Evolutionary conservation across 495 filamentous ascomycete species (phyloP).

Genomic region (Achaetomiella virescens): DNA sequence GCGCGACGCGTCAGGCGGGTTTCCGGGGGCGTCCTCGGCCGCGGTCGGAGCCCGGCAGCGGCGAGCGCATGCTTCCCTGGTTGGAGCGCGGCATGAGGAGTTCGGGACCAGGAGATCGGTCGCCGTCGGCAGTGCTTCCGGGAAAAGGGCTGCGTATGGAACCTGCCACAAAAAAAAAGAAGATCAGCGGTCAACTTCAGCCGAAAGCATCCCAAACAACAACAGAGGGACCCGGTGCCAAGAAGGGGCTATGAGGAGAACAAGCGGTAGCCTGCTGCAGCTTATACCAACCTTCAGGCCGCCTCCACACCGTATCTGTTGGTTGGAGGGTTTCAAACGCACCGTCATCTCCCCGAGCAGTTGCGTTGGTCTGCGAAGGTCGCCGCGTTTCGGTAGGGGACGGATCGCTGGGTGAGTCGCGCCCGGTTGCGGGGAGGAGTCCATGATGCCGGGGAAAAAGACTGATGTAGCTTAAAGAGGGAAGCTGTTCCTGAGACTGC

Average conservation of each 20-base stretch:
- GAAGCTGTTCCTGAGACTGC: too few relatives aligned
- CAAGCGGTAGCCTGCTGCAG: background rate
- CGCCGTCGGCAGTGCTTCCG: constrained; percentile 20
- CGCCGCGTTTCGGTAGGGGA: constrained; percentile 42
- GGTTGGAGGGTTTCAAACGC: constrained; percentile 39
- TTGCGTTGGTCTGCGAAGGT: constrained; percentile 23
- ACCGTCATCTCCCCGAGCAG: constrained; percentile 29
- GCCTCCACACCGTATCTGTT: constrained; percentile 44
- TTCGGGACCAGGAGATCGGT: constrained; percentile 27
- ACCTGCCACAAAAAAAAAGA: constrained; percentile 4
- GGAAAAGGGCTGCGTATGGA: constrained; percentile 30
- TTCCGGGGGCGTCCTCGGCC: constrained; percentile 58
- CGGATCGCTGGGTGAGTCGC: constrained; percentile 27
- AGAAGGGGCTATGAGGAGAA: background rate
- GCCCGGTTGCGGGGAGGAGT: constrained; percentile 28
- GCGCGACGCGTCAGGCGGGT: constrained; percentile 61
- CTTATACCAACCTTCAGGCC: constrained; percentile 39
- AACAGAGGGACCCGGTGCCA: background rate
- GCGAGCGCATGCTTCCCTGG: constrained; percentile 38
- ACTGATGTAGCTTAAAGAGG: background rate
- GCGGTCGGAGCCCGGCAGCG: constrained; percentile 52
- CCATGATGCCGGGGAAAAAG: constrained; percentile 26
- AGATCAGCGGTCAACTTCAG: background rate
- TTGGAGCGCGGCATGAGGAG: constrained; percentile 18
- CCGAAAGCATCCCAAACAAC: background rate